Evolutionary conservation across 768 basidiomycete species (phyloP).

Genomic region (Macrolepiota fuliginosa): DNA sequence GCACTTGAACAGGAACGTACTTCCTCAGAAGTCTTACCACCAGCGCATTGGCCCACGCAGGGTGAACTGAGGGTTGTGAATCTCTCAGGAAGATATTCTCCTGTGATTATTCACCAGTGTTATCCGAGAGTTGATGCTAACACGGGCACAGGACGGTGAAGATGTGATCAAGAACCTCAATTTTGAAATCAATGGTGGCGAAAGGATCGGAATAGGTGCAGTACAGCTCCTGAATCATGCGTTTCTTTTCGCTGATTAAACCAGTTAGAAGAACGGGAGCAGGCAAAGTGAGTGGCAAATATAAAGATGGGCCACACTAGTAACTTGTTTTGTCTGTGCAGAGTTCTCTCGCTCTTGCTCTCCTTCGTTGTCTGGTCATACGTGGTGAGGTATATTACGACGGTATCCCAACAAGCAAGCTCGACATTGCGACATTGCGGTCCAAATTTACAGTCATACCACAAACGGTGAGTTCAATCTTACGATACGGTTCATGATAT

Average conservation of each 20-base stretch:
- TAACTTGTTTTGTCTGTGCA: conserved; percentile 16
- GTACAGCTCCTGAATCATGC: conserved; percentile 19
- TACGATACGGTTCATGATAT: background rate
- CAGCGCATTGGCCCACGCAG: conserved; percentile 65
- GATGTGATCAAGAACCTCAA: conserved; percentile 54
- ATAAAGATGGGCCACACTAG: background rate
- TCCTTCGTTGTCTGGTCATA: conserved; percentile 57
- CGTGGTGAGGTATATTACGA: conserved; percentile 58
- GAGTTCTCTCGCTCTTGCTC: conserved; percentile 57
- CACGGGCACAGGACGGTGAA: conserved; percentile 34
- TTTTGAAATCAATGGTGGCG: conserved; percentile 51
- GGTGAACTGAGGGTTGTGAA: conserved; percentile 54
- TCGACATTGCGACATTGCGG: conserved; percentile 57
- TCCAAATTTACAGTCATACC: conserved; percentile 61
- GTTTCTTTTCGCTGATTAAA: background rate
- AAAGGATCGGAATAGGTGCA: conserved; percentile 48
- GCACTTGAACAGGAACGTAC: conserved; percentile 56
- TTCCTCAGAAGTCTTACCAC: conserved; percentile 41
- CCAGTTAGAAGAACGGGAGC: conserved; percentile 44
- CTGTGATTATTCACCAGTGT: conserved; percentile 7
- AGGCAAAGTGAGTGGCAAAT: conserved; percentile 33
- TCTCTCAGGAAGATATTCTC: conserved; percentile 54
- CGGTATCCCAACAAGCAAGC: conserved; percentile 40
- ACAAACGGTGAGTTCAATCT: conserved; percentile 33
- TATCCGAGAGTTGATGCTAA: background rate